A percentile compares a stretch with the other conserved stretches of the same genome.
Evolutionary conservation across 2,329 filamentous ascomycete species (phyloP).

Genomic region (Chaetothyriales sp.): DNA sequence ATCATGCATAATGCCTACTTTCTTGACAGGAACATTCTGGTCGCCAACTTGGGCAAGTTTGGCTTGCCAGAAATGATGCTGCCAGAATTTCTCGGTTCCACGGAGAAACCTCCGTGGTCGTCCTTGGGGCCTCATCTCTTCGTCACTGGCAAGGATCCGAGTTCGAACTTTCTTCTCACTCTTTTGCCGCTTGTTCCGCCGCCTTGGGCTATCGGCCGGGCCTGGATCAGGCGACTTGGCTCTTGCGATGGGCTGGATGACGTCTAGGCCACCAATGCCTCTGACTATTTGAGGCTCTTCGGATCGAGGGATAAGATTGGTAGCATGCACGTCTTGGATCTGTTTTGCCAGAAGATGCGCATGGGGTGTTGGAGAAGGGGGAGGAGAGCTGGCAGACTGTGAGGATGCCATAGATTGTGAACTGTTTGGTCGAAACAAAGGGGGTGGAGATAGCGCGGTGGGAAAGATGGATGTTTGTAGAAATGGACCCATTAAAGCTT

Average conservation of each 20-base stretch:
- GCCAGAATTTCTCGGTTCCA: slow-evolving; percentile 19
- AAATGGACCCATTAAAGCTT: background rate
- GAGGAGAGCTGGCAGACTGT: background rate
- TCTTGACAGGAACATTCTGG: background rate
- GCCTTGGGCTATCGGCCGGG: background rate
- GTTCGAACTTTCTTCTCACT: background rate
- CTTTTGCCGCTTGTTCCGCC: background rate
- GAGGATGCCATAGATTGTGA: background rate
- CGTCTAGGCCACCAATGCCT: background rate
- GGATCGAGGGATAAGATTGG: background rate
- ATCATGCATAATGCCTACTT: slow-evolving; percentile 10
- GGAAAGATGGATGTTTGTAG: background rate
- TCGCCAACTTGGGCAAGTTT: slow-evolving; percentile 3
- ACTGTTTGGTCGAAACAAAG: background rate
- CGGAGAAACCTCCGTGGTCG: slow-evolving; percentile 17
- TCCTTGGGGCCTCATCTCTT: slow-evolving; percentile 3
- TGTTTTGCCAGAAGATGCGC: background rate
- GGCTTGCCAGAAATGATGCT: slow-evolving; percentile 11
- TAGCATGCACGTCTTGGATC: background rate
- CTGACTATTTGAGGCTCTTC: background rate
- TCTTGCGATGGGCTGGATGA: background rate
- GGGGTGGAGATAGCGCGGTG: background rate
- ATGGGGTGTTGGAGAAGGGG: no score
- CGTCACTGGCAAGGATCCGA: background rate
- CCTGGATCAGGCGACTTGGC: background rate